Evolutionary conservation across 305 asterid genomes (phyloP).

Genomic region (Fraxinus greggii): DNA sequence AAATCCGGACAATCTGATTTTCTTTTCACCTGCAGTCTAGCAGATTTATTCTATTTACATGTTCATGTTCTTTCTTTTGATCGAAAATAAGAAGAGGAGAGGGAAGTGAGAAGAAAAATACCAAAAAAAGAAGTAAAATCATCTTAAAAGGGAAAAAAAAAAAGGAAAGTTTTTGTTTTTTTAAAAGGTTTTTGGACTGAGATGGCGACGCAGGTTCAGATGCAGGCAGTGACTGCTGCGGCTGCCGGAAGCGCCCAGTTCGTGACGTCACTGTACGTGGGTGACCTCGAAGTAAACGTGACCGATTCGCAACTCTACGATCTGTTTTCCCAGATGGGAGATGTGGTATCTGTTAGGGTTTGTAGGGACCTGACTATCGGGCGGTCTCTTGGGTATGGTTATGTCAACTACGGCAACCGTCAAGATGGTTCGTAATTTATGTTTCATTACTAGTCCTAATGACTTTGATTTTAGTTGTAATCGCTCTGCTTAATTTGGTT

Average conservation of each 20-base stretch:
- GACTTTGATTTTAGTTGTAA: not conserved
- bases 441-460: not conserved
- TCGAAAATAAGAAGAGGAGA: slow-evolving; percentile 80
- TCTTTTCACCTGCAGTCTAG: slow-evolving; percentile 24
- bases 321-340: slow-evolving; percentile 83
- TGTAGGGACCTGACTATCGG: slow-evolving; percentile 80
- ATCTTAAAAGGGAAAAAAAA: slow-evolving; percentile 16
- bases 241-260: slow-evolving; percentile 48
- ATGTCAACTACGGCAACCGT: slow-evolving; percentile 74
- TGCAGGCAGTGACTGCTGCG: slow-evolving; percentile 44
- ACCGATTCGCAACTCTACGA: slow-evolving; percentile 93
- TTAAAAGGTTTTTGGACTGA: slow-evolving; percentile 32
- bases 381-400: slow-evolving; percentile 90
- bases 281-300: slow-evolving; percentile 82
- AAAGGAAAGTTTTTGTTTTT: slow-evolving; percentile 14
- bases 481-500: not conserved
- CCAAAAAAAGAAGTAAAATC: slow-evolving; percentile 37
- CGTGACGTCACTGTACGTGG: slow-evolving; percentile 88
- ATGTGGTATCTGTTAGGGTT: slow-evolving; percentile 91
- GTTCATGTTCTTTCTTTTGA: slow-evolving; percentile 23
- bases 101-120: slow-evolving; percentile 59
- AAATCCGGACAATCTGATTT: slow-evolving; percentile 22
- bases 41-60: slow-evolving; percentile 9
- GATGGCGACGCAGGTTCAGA: slow-evolving; percentile 85
- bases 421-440: slow-evolving; percentile 60